phyloP scores from a whole-genome alignment of 2,329 filamentous ascomycete genomes.

The Neofusicoccum sp. region DNA sequence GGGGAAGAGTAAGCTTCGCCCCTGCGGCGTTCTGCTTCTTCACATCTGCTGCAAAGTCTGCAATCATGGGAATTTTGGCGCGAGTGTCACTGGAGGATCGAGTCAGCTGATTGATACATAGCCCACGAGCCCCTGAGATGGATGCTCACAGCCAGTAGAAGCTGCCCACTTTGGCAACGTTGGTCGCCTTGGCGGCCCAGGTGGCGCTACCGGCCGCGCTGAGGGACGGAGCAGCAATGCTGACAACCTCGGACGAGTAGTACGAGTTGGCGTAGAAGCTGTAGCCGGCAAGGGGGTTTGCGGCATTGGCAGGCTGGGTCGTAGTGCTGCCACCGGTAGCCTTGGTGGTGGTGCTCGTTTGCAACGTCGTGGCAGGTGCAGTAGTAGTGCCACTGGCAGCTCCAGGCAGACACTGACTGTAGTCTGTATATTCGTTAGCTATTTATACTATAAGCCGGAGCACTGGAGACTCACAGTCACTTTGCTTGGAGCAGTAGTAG shows the following conservation, averaged over 20 bases:
- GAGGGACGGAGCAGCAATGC: slow-evolving; percentile 63
- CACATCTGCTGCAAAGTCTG: slow-evolving; percentile 52
- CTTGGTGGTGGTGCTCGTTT: slow-evolving; percentile 24
- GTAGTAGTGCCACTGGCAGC: slow-evolving; percentile 25
- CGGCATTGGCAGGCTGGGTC: slow-evolving; percentile 22
- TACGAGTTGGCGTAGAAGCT: slow-evolving; percentile 56
- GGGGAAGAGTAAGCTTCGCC: slow-evolving; percentile 52
- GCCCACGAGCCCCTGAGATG: slow-evolving; percentile 1
- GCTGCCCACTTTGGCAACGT: slow-evolving; percentile 54
- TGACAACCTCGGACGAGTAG: slow-evolving; percentile 57
- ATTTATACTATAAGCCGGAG: no score
- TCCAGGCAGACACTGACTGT: slow-evolving; percentile 30
- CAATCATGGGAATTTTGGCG: slow-evolving; percentile 53
- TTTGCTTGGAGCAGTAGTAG: slow-evolving; percentile 24
- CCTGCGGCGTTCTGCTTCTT: slow-evolving; percentile 51
- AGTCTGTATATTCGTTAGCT: slow-evolving; percentile 26
- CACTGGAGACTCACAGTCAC: slow-evolving; percentile 24
- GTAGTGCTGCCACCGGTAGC: slow-evolving; percentile 20
- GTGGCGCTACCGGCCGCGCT: slow-evolving; percentile 46
- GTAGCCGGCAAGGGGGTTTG: slow-evolving; percentile 54
- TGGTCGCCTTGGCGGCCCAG: slow-evolving; percentile 52
- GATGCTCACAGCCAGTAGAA: slow-evolving; percentile 53
- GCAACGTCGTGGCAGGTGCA: slow-evolving; percentile 25
- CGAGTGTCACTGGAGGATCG: slow-evolving; percentile 45
- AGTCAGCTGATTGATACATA: slow-evolving; percentile 1